phyloP scores from a whole-genome alignment of 129 eudicot species.

The Lactuca sativa region DNA sequence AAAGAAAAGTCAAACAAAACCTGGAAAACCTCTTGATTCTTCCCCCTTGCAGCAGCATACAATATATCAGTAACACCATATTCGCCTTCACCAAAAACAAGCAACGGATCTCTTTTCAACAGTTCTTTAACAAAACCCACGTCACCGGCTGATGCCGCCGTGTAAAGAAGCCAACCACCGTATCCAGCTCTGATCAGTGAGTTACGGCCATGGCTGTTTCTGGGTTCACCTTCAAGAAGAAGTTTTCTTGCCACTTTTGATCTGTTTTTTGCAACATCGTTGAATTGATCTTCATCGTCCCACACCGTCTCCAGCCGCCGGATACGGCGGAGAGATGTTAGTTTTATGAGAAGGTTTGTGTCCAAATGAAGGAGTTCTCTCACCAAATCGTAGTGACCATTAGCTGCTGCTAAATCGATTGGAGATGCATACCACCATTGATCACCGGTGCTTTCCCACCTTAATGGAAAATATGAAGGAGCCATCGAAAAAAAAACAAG shows the following conservation, averaged over 20 bases:
- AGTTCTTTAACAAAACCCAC: constrained; percentile 62
- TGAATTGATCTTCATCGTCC: constrained; percentile 69
- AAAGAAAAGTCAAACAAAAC: constrained; percentile 52
- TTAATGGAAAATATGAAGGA: constrained; percentile 55
- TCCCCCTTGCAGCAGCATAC: constrained; percentile 88
- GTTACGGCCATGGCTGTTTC: constrained; percentile 49
- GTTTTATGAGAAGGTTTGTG: constrained; percentile 72
- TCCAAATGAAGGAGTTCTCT: constrained; percentile 74
- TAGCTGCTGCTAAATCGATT: constrained; percentile 87
- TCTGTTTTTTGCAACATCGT: constrained; percentile 56
- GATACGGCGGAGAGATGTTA: constrained; percentile 79
- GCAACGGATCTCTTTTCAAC: constrained; percentile 54
- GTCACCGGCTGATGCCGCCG: constrained; percentile 97
- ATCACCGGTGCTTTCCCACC: constrained; percentile 97
- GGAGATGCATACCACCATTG: constrained; percentile 99
- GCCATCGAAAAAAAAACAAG: constrained; percentile 34
- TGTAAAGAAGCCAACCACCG: constrained; percentile 95
- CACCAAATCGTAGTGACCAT: constrained; percentile 80
- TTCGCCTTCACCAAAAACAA: constrained; percentile 88
- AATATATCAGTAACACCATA: constrained; percentile 84
- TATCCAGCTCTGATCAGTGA: constrained; percentile 81
- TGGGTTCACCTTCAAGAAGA: constrained; percentile 56
- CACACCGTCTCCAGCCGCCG: constrained; percentile 85
- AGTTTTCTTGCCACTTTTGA: constrained; percentile 65
- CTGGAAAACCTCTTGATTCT: constrained; percentile 66